A percentile compares a stretch with the other conserved stretches of the same genome.
These are phyloP conservation scores for Nepenthes alata DNA, from an alignment of 179 eudicot genomes.

Conservation along the genomic window DNA sequence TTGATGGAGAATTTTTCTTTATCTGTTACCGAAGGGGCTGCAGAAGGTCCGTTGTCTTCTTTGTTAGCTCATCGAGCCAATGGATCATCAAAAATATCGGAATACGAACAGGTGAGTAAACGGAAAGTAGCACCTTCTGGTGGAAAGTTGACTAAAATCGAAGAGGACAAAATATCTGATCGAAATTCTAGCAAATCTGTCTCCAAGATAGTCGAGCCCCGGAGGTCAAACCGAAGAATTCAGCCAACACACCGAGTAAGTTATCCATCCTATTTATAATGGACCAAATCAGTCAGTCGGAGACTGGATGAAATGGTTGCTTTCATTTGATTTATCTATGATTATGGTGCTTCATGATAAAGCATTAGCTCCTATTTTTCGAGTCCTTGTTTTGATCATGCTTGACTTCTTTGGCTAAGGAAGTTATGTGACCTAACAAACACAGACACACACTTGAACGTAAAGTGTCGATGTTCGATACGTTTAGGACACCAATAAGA, in stretches of 20 bases:
- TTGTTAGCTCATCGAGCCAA: constrained; percentile 30
- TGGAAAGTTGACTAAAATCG: constrained; percentile 37
- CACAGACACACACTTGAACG: too few relatives aligned
- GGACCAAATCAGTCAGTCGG: too few relatives aligned
- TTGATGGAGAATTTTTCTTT: constrained; percentile 21
- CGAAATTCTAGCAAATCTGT: constrained; percentile 16
- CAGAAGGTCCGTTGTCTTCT: constrained; percentile 48
- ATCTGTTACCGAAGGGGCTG: constrained; percentile 27
- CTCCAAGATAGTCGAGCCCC: constrained; percentile 50
- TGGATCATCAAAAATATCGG: constrained; percentile 30
- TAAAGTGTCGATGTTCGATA: too few relatives aligned
- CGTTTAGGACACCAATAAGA: too few relatives aligned
- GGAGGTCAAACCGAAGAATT: constrained; percentile 75
- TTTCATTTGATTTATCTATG: too few relatives aligned
- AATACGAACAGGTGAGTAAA: constrained; percentile 38
- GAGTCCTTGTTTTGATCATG: too few relatives aligned
- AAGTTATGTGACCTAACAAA: too few relatives aligned
- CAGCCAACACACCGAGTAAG: constrained; percentile 90
- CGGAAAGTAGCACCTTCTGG: constrained; percentile 37
- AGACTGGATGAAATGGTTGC: too few relatives aligned
- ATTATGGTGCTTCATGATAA: too few relatives aligned
- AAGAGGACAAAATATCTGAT: constrained; percentile 25
- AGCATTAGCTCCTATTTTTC: too few relatives aligned
- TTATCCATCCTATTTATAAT: neutral
- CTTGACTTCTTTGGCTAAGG: too few relatives aligned